These are phyloP conservation scores for Trametes villosa DNA, from an alignment of 768 basidiomycete species.

Conservation along the genomic window DNA sequence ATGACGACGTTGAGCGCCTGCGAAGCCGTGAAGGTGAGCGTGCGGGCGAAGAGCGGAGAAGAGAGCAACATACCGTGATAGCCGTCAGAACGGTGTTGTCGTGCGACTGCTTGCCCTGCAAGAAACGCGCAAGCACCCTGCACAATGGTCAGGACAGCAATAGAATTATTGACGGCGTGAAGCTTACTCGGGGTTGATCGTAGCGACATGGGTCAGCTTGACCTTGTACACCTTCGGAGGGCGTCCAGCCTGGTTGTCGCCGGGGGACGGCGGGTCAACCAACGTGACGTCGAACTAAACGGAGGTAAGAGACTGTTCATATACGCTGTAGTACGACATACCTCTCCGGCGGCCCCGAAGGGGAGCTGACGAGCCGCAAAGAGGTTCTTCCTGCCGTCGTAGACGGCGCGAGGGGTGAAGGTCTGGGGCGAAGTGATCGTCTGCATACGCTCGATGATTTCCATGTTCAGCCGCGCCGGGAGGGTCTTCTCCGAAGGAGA, in stretches of 20 bases:
- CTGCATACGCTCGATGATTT: conserved; percentile 69
- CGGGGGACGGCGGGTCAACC: conserved; percentile 41
- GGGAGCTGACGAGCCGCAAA: conserved; percentile 66
- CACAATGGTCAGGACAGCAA: background rate
- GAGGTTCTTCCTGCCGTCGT: conserved; percentile 81
- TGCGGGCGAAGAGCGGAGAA: background rate
- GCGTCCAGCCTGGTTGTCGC: conserved; percentile 21
- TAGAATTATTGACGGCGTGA: no score
- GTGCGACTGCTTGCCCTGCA: conserved; percentile 64
- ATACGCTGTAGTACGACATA: conserved; percentile 19
- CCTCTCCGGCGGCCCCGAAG: conserved; percentile 60
- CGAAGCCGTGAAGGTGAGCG: background rate
- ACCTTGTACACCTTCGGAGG: conserved; percentile 73
- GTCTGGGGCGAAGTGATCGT: conserved; percentile 57
- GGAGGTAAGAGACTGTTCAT: background rate
- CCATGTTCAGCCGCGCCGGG: conserved; percentile 70
- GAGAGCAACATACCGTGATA: conserved; percentile 52
- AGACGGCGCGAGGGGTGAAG: conserved; percentile 75
- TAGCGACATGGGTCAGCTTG: conserved; percentile 63
- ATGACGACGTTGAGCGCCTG: conserved; percentile 78
- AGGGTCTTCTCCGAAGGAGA: conserved; percentile 69
- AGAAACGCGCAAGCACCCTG: conserved; percentile 68
- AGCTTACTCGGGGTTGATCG: conserved; percentile 85
- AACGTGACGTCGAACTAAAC: conserved; percentile 66
- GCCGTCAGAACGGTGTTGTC: conserved; percentile 73